phyloP scores from a whole-genome alignment of 176 grass and related monocot genomes.

The Cenchrus fungigraminus region DNA sequence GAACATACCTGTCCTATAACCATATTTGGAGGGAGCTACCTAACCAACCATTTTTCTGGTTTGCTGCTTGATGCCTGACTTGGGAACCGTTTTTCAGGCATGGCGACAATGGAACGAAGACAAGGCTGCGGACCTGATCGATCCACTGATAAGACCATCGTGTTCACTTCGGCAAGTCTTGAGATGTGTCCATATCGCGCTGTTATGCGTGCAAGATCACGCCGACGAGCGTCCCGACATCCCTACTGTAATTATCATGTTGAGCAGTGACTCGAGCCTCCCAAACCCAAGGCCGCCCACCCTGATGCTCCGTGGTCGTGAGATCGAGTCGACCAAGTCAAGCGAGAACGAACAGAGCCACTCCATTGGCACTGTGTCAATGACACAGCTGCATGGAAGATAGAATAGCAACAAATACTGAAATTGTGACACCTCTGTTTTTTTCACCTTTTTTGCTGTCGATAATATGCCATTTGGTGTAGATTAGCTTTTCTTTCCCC shows the following conservation, averaged over 20 bases:
- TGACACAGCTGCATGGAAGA: conserved; percentile 69
- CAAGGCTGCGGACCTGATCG: conserved; percentile 64
- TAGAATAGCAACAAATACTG: conserved; percentile 37
- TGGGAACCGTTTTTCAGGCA: conserved; percentile 49
- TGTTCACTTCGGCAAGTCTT: conserved; percentile 48
- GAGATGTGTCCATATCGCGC: conserved; percentile 65
- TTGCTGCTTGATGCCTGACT: background rate
- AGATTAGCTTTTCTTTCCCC: conserved; percentile 4
- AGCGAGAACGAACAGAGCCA: conserved; percentile 53
- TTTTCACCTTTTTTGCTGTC: conserved; percentile 6
- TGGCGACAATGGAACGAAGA: conserved; percentile 90
- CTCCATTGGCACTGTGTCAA: conserved; percentile 45
- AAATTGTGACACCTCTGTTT: background rate
- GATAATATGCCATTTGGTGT: conserved; percentile 14
- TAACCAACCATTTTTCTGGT: background rate
- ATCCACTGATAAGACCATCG: conserved; percentile 55
- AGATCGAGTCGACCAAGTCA: conserved; percentile 36
- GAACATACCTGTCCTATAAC: conserved; percentile 12
- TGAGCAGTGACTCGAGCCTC: conserved; percentile 50
- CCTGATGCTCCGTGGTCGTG: conserved; percentile 48
- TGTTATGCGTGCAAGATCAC: conserved; percentile 84
- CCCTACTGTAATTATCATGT: conserved; percentile 59
- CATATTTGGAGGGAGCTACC: background rate
- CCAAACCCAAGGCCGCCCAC: conserved; percentile 67
- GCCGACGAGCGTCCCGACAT: conserved; percentile 74